Conservation (phyloP, 768 basidiomycete genomes). For the Kwoniella bestiolae region DNA sequence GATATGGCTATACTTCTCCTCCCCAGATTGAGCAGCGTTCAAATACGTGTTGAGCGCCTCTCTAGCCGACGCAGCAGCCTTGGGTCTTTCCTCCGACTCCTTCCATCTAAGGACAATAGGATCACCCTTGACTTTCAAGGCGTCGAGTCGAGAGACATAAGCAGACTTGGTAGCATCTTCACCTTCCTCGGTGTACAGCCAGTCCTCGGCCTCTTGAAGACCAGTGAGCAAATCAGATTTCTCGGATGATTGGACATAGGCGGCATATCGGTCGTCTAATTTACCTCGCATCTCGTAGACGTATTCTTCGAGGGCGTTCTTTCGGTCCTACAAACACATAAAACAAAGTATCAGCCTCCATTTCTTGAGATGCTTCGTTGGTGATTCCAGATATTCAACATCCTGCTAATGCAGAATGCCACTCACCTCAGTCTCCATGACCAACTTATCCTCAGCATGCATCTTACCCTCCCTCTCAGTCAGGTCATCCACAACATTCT, state of each 20-base stretch:
- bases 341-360: background rate
- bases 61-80: constrained; percentile 73
- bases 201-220: constrained; percentile 83
- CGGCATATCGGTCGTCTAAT: constrained; percentile 82
- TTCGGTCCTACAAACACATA: constrained; percentile 73
- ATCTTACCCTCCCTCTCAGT: constrained; percentile 86
- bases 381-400: too few species aligned
- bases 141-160: constrained; percentile 82
- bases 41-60: constrained; percentile 88
- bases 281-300: constrained; percentile 93
- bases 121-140: constrained; percentile 82
- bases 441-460: constrained; percentile 90
- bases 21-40: constrained; percentile 70
- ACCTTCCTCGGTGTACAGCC: constrained; percentile 95
- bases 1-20: constrained; percentile 89
- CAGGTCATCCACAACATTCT: constrained; percentile 66
- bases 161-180: constrained; percentile 94
- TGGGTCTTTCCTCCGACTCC: constrained; percentile 79
- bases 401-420: too few species aligned
- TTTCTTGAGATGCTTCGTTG: too few species aligned
- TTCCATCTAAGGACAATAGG: constrained; percentile 80
- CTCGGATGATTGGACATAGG: constrained; percentile 74
- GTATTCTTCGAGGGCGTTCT: constrained; percentile 98
- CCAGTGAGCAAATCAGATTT: constrained; percentile 74
- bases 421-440: constrained; percentile 90